Conservation (phyloP, 2,329 filamentous ascomycete species). For the Fusarium drepaniforme region DNA sequence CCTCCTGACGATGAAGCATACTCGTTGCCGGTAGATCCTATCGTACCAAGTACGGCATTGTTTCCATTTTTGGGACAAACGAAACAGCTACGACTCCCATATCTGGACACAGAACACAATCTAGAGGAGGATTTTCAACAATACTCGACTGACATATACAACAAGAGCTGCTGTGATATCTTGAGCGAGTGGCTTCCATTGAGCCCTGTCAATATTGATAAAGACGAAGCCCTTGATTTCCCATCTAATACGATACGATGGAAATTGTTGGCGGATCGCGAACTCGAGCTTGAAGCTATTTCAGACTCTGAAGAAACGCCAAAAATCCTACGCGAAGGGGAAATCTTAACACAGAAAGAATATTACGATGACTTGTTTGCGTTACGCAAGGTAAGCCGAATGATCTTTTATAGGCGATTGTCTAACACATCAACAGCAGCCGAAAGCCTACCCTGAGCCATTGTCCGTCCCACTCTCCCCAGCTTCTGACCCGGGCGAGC, state of each 20-base stretch:
- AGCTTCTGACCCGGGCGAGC: slow-evolving; percentile 23
- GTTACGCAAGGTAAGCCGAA: slow-evolving; percentile 10
- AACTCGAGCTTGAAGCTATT: slow-evolving; percentile 43
- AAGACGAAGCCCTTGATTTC: slow-evolving; percentile 46
- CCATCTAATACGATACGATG: slow-evolving; percentile 36
- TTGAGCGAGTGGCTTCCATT: slow-evolving; percentile 48
- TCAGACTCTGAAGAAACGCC: not conserved
- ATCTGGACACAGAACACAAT: slow-evolving; percentile 41
- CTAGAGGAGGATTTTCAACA: slow-evolving; percentile 37
- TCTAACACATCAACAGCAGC: slow-evolving; percentile 13
- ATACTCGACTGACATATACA: slow-evolving; percentile 32
- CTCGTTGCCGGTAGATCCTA: not conserved
- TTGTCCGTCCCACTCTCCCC: slow-evolving; percentile 48
- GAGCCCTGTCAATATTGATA: slow-evolving; percentile 28
- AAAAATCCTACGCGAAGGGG: not conserved
- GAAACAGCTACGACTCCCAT: slow-evolving; percentile 30
- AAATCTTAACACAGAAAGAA: not conserved
- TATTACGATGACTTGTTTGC: slow-evolving; percentile 16
- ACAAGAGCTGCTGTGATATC: slow-evolving; percentile 36
- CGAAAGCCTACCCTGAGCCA: slow-evolving; percentile 15
- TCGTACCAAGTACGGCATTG: not conserved
- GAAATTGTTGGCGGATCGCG: slow-evolving; percentile 39
- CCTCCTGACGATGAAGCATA: not conserved
- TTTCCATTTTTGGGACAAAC: not conserved
- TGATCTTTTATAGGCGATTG: not conserved